Conservation (phyloP, 129 eudicot genomes). For the Pulicaria dysenterica region DNA sequence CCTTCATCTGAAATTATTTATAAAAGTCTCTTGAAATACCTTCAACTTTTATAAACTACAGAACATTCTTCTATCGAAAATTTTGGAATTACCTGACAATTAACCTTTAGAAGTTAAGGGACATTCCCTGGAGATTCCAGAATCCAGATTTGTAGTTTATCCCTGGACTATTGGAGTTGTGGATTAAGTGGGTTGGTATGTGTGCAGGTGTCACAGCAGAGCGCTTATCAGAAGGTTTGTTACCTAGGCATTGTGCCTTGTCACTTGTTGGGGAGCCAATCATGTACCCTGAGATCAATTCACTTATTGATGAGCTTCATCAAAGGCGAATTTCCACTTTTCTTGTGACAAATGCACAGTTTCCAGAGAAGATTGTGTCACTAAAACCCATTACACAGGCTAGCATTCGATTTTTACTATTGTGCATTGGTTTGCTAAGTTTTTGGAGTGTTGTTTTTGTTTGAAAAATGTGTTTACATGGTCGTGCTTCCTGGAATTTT, state of each 20-base stretch:
- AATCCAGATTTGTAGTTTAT: not conserved
- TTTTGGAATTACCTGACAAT: not conserved
- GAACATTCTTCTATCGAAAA: not conserved
- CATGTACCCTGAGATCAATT: constrained; percentile 93
- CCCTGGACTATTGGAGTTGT: not conserved
- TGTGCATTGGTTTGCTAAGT: not conserved
- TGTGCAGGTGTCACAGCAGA: constrained; percentile 83
- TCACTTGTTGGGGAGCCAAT: constrained; percentile 99
- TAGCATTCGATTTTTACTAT: constrained; percentile 33
- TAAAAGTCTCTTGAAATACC: not conserved
- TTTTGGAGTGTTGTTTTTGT: not conserved
- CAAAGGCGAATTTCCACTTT: constrained; percentile 86
- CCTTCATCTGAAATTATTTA: constrained; percentile 1
- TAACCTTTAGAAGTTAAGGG: not conserved
- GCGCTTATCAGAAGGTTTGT: constrained; percentile 80
- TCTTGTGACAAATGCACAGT: constrained; percentile 98
- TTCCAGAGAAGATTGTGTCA: constrained; percentile 80
- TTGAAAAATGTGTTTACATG: not conserved
- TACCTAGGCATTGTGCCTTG: constrained; percentile 94
- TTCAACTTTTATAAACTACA: not conserved
- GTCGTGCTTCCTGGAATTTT: constrained; percentile 28
- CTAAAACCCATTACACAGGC: constrained; percentile 96
- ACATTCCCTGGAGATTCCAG: constrained; percentile 1
- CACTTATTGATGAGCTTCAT: constrained; percentile 89
- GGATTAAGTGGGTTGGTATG: constrained; percentile 19